Evolutionary conservation across 257 asterid genomes (phyloP), one percentile per base, ranked within the genome.

Genomic region (Ocimum tenuiflorum): DNA sequence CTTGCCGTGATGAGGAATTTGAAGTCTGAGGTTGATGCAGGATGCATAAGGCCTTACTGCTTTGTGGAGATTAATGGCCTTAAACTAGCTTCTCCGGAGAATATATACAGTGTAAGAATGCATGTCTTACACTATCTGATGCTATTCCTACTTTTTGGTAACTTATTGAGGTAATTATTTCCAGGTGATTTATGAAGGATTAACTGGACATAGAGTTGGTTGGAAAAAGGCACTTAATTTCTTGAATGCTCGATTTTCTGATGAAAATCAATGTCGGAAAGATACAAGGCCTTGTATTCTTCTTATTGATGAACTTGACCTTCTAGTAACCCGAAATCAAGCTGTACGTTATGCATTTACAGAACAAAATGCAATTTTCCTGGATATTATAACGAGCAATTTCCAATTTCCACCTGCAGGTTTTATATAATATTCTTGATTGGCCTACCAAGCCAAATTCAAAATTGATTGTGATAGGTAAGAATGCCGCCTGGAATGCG

Each of bases 391-490:
- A 55, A 63, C 41, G 3, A 1, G 39, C 18, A 24, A 42, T 71
- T 80, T 69, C 65, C 18, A 24, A 42, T 71, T 80, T 69, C 65
- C 23, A 6, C 64, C 31, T 65, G 41, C 86, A 92, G 99, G 95
- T 92, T 73, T 72, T 92, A 51, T 92, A 92, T 85, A 92, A 92
- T 75, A 89, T 92, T 69, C 97, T 92, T 57, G 99, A 92, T 73
- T 92, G 99, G 99, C 99, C 97, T 49, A 92, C 82, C 54, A 87
- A 84, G 83, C 94, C 96, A 48, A 73, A 89, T 79, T 92, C 99
- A 24, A 87, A 83, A 70, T 74, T 92, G 80, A 81, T 92, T 73
- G 95, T 92, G 66, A 86, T 92, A 77, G 99, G 99, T 92, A 71
- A 3, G 33, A 50, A 53, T 65, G n/a, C 73, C 65, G 61, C 50